Conservation (phyloP, 2,329 filamentous ascomycete species). For the Penicillium sp. region DNA sequence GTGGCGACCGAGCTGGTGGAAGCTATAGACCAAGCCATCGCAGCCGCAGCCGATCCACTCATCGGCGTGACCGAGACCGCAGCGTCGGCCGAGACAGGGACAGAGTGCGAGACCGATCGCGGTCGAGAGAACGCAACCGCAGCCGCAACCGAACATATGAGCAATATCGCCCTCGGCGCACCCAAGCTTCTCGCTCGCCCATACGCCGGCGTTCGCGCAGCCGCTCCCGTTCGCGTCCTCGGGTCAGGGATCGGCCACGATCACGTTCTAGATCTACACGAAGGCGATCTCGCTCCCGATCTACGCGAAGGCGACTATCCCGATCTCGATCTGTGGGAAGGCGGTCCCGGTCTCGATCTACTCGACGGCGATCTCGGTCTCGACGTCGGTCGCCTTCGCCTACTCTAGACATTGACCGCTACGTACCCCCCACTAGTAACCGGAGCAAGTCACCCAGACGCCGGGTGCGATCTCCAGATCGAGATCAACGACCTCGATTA, state of each 20-base stretch:
- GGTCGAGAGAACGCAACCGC: conserved; percentile 23
- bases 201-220: conserved; percentile 18
- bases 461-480: conserved; percentile 37
- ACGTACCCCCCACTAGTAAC: conserved; percentile 41
- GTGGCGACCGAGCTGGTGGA: conserved; percentile 27
- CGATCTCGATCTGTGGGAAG: conserved; percentile 23
- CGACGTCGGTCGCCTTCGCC: conserved; percentile 33
- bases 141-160: conserved; percentile 25
- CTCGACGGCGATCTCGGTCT: conserved; percentile 28
- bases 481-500: conserved; percentile 33
- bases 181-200: conserved; percentile 26
- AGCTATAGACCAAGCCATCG: conserved; percentile 35
- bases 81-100: conserved; percentile 20
- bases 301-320: conserved; percentile 4
- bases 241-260: conserved; percentile 14
- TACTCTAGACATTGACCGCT: conserved; percentile 44
- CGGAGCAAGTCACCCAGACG: conserved; percentile 43
- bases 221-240: conserved; percentile 15
- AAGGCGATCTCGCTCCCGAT: conserved; percentile 33
- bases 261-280: conserved; percentile 23
- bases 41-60: conserved; percentile 35
- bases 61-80: conserved; percentile 27
- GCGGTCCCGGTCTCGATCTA: conserved; percentile 32
- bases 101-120: conserved; percentile 15
- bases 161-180: conserved; percentile 27